A percentile compares a stretch with the other conserved stretches of the same genome.
Conservation (phyloP, 306 rosid species). For the Cucumis hystrix region DNA sequence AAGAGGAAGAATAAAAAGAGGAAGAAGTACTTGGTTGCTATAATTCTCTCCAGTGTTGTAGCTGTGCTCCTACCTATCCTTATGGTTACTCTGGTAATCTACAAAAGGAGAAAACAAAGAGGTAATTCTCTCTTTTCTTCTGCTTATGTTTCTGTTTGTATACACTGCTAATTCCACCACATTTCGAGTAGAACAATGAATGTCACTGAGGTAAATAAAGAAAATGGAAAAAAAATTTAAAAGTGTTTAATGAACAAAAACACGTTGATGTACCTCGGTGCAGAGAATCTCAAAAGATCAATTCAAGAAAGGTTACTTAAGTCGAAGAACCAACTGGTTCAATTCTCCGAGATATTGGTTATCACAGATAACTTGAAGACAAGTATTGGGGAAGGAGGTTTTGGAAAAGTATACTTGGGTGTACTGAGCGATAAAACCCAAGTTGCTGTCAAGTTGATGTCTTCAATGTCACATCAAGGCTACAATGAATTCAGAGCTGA, state of each 20-base stretch:
- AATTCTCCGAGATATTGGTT: constrained; percentile 8
- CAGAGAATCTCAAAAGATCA: background rate
- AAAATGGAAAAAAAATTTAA: background rate
- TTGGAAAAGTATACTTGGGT: constrained; percentile 33
- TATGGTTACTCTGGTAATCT: background rate
- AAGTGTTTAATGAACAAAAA: background rate
- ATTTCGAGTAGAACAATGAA: background rate
- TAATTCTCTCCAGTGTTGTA: constrained; percentile 6
- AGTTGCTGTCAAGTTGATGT: constrained; percentile 31
- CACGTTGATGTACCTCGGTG: background rate
- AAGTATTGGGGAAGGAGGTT: constrained; percentile 30
- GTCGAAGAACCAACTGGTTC: constrained; percentile 11
- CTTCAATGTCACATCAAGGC: constrained; percentile 24
- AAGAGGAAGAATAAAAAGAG: background rate
- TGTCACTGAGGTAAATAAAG: background rate
- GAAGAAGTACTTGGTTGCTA: constrained; percentile 15
- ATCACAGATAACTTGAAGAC: constrained; percentile 26
- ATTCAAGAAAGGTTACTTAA: constrained; percentile 3
- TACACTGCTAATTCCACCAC: background rate
- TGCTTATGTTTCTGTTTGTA: background rate
- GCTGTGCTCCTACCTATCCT: background rate
- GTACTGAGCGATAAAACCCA: constrained; percentile 2
- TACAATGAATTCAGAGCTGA: constrained; percentile 19
- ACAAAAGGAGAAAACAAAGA: constrained; percentile 12
- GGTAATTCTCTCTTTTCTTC: background rate